Base-by-base conservation (phyloP, 179 eudicot species). In the Vitellaria paradoxa region DNA sequence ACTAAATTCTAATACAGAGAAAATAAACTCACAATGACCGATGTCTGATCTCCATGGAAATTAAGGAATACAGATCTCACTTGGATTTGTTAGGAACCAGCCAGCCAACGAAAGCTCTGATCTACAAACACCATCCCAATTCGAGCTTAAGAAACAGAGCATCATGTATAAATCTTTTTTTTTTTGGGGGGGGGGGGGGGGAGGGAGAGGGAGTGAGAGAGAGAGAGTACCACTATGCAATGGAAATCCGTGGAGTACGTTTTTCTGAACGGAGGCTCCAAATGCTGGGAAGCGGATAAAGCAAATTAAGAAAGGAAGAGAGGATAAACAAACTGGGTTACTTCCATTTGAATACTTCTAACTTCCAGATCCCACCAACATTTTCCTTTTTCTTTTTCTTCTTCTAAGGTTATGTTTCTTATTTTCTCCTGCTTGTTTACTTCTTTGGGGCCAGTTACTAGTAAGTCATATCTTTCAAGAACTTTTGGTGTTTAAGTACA, bases 311-410 rank as follows among this genome's bases (percentile, higher is more conserved):
- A 59, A 65, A 49, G 71, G 75, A 73, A 57, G 77, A n/a, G 49
- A 55, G n/a, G 75, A 75, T n/a, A 82, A 50, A 66, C 42, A 75
- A 55, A 78, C 65, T 24, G 75, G 84, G 86, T 89, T 86, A 86
- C 93, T 81, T 89, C 83, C 79, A 82, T 83, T 83, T 84, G 81
- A 89, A 87, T 83, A 76, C 80, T 79, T 49, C 66, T 50, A 75
- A 20, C 45, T 8, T 4, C 47, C 21, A 15, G 7, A 42, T 42
- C 45, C 45, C 3, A 42, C 45, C 45, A 42, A 42, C 45, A 42
- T 42, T 42, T 42, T 42, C 45, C 5, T 3, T 42, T 4, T 42
- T 42, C 45, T 42, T 5, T 5, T 1, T 42, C 45, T 42, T 5
- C 45, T 42, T 3, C n/a, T 42, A 42, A 42, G 45, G 45, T 42